A percentile compares a stretch with the other conserved stretches of the same genome.
Evolutionary conservation across 2,329 filamentous ascomycete species (phyloP).

Genomic region (Emergomyces orientalis): DNA sequence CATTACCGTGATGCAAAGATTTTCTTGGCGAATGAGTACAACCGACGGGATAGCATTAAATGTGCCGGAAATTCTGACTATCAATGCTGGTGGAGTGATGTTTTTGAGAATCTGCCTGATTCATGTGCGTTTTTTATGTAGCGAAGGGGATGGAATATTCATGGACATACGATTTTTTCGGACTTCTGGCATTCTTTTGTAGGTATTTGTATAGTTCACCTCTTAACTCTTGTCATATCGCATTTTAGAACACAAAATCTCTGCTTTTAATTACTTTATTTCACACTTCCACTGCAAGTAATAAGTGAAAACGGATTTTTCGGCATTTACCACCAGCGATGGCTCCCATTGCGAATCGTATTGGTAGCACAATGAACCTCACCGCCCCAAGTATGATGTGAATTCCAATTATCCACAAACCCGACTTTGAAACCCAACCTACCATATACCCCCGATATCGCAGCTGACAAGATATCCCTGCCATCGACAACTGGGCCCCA

Average conservation of each 20-base stretch:
- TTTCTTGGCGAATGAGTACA: constrained; percentile 11
- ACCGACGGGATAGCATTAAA: neutral
- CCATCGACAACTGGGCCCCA: constrained; percentile 18
- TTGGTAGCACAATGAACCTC: constrained; percentile 22
- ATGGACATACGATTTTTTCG: neutral
- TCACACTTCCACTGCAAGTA: neutral
- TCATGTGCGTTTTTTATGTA: constrained; percentile 12
- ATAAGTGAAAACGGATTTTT: neutral
- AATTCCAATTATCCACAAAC: constrained; percentile 18
- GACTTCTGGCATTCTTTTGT: neutral
- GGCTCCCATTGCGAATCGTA: constrained; percentile 10
- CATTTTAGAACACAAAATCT: neutral
- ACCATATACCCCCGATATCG: constrained; percentile 12
- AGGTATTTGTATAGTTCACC: neutral
- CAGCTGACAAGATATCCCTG: constrained; percentile 15
- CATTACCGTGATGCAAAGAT: constrained; percentile 10
- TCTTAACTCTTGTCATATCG: neutral
- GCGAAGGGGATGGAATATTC: neutral
- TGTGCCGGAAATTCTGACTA: neutral
- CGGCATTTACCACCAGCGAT: constrained; percentile 11
- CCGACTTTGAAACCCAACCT: constrained; percentile 13
- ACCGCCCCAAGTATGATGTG: constrained; percentile 18
- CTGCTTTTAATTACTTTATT: neutral
- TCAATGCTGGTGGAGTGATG: constrained; percentile 14
- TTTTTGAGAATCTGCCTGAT: constrained; percentile 9